Percentiles rank a stretch among this genome's conserved stretches.
Conservation (phyloP, 371 early-diverging fungal genomes). For the Mucor circinelloides region DNA sequence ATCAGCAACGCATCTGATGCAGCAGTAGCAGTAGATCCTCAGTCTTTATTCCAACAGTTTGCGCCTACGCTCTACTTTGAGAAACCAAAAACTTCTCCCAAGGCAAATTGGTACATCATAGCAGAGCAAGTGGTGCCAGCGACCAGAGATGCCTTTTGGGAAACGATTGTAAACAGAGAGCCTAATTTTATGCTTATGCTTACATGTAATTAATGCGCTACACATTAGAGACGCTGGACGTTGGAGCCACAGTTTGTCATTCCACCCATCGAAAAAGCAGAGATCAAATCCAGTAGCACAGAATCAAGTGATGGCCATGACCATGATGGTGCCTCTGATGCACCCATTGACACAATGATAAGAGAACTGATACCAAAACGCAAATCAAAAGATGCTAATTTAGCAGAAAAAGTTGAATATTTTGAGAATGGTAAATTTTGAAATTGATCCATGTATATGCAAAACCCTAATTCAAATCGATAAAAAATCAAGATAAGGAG, state of each 20-base stretch:
- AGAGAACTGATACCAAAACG: conserved; percentile 70
- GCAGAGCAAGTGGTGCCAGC: conserved; percentile 41
- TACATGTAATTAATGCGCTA: not conserved
- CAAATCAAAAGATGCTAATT: conserved; percentile 52
- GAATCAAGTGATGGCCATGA: not conserved
- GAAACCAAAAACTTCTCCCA: conserved; percentile 10
- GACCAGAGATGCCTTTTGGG: conserved; percentile 35
- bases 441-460: not conserved
- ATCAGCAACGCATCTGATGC: not conserved
- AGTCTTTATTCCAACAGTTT: conserved; percentile 40
- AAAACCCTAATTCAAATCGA: not conserved
- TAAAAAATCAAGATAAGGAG: conserved; percentile 8
- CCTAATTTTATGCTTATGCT: not conserved
- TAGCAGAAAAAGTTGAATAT: conserved; percentile 47
- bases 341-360: conserved; percentile 22
- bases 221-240: conserved; percentile 65
- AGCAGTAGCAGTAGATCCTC: conserved; percentile 14
- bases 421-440: conserved; percentile 25
- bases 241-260: conserved; percentile 66
- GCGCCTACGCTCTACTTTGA: conserved; percentile 34
- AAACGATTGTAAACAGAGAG: conserved; percentile 38
- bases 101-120: conserved; percentile 30
- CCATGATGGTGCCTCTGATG: not conserved
- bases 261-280: conserved; percentile 68
- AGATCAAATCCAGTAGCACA: conserved; percentile 35